Conservation (phyloP, 352 stramenopile genomes). For the Pythium brassicae region DNA sequence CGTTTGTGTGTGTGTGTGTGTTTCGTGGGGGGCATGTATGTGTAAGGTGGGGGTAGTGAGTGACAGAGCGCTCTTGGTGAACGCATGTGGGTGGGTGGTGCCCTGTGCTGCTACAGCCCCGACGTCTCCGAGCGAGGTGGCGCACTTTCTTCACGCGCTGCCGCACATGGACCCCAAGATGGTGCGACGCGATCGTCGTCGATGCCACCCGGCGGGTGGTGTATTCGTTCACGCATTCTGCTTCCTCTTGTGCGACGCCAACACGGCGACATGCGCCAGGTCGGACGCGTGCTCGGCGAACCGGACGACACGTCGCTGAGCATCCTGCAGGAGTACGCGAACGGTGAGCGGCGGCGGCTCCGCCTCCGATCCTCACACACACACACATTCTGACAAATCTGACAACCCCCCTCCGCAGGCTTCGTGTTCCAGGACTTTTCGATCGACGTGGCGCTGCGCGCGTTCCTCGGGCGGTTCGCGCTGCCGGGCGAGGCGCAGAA, state of each 20-base stretch:
- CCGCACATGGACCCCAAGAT: conserved; percentile 65
- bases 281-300: conserved; percentile 64
- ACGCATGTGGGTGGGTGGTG: not conserved
- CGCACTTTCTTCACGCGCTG: conserved; percentile 58
- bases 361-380: not conserved
- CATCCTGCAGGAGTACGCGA: conserved; percentile 71
- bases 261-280: conserved; percentile 27
- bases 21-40: no score
- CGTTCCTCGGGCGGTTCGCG: conserved; percentile 71
- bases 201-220: not conserved
- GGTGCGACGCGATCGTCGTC: conserved; percentile 18
- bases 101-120: conserved; percentile 15
- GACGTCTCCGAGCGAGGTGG: conserved; percentile 50
- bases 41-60: not conserved
- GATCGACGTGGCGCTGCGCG: conserved; percentile 64
- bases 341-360: conserved; percentile 16
- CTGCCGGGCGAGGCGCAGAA: conserved; percentile 77
- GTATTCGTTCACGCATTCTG: not conserved
- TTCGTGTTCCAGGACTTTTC: conserved; percentile 58
- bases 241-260: not conserved
- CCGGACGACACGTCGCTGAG: conserved; percentile 49
- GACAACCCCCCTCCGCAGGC: no score
- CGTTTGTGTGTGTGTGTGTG: conserved; percentile 3
- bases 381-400: no score
- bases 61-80: not conserved